A percentile compares a stretch with the other conserved stretches of the same genome.
These are phyloP conservation scores for Jaltomata sinuosa DNA, from an alignment of 257 asterid species.

Conservation along the genomic window DNA sequence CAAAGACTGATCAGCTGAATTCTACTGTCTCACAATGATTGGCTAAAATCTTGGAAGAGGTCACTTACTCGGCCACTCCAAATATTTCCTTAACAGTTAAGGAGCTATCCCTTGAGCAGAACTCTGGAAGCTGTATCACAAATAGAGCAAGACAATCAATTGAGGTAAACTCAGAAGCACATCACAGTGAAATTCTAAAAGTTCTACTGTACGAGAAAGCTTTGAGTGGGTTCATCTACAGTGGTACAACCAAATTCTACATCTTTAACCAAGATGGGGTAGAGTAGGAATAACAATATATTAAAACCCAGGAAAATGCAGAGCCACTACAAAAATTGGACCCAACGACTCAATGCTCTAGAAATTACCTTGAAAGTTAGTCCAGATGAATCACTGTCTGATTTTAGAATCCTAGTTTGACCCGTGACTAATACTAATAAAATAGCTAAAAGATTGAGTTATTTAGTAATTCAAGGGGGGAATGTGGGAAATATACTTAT, in stretches of 20 bases:
- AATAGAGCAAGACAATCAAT: not conserved
- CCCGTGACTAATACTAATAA: not conserved
- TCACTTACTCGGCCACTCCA: constrained; percentile 90
- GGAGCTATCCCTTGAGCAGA: constrained; percentile 74
- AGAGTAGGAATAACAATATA: not conserved
- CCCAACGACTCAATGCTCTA: not conserved
- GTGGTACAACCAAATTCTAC: not conserved
- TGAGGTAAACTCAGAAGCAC: not conserved
- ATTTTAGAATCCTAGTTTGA: not conserved
- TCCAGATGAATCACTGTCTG: not conserved
- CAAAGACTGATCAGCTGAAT: not conserved
- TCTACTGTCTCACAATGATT: not conserved
- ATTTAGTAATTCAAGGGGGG: not conserved
- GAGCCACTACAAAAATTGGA: not conserved
- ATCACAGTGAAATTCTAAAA: not conserved
- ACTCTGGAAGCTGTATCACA: constrained; percentile 67
- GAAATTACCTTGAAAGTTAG: not conserved
- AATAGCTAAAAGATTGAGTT: not conserved
- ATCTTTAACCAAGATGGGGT: not conserved
- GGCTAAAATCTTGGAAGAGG: constrained; percentile 1
- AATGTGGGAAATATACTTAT: not conserved
- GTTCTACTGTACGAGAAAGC: not conserved
- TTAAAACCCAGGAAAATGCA: not conserved
- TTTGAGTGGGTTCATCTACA: not conserved
- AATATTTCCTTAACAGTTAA: constrained; percentile 76